Conservation (phyloP, 768 basidiomycete species). For the Lactarius quietus region DNA sequence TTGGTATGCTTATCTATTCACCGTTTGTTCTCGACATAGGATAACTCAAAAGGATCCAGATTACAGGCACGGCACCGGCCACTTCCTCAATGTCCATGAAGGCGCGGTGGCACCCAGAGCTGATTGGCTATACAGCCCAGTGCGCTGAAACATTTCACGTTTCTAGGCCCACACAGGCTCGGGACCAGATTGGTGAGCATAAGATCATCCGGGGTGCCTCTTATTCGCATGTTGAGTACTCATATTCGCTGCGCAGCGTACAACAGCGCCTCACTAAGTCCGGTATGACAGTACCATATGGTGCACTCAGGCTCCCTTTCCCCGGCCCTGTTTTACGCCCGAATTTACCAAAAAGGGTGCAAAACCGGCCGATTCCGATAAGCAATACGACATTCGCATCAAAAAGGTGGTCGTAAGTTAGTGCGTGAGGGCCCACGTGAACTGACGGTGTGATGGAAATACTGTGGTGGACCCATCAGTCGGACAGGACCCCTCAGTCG, state of each 20-base stretch:
- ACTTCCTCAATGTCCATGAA: constrained; percentile 94
- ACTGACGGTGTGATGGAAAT: too few relatives aligned
- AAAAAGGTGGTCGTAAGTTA: too few relatives aligned
- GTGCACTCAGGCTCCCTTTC: constrained; percentile 29
- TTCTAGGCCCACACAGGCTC: constrained; percentile 59
- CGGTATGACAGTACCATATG: constrained; percentile 90
- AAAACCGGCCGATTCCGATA: constrained; percentile 94
- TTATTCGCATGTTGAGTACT: background rate
- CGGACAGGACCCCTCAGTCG: too few relatives aligned
- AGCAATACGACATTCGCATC: too few relatives aligned
- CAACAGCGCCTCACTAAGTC: constrained; percentile 67
- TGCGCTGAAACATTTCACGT: background rate
- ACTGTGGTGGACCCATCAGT: too few relatives aligned
- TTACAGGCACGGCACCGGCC: constrained; percentile 90
- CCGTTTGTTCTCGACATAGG: background rate
- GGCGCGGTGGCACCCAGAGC: too few relatives aligned
- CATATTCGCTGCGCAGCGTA: constrained; percentile 40
- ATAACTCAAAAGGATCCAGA: constrained; percentile 37
- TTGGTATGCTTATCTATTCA: constrained; percentile 49
- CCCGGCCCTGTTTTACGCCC: background rate
- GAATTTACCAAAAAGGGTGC: background rate
- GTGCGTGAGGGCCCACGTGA: too few relatives aligned
- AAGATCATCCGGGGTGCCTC: background rate
- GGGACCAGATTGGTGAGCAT: constrained; percentile 47
- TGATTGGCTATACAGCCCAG: constrained; percentile 12